These are phyloP conservation scores for Ichthyophthirius multifiliis DNA, from an alignment of 169 alveolate genomes.

Conservation along the genomic window DNA sequence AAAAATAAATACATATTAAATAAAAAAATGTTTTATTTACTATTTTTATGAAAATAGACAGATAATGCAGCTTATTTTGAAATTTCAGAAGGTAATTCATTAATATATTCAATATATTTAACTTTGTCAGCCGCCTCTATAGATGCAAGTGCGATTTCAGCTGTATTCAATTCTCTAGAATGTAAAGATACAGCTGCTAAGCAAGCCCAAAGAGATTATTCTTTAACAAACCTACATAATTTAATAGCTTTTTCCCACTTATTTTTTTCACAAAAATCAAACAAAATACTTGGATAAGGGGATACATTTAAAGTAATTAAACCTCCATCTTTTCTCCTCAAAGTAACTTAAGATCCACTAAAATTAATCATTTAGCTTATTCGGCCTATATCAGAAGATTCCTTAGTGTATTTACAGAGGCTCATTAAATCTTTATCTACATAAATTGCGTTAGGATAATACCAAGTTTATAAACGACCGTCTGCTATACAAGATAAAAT, in stretches of 20 bases:
- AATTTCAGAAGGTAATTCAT: constrained; percentile 67
- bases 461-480: constrained; percentile 78
- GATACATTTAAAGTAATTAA: constrained; percentile 66
- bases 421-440: constrained; percentile 75
- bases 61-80: constrained; percentile 71
- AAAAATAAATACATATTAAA: background rate
- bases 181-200: constrained; percentile 80
- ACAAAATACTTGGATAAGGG: constrained; percentile 81
- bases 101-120: constrained; percentile 71
- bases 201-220: constrained; percentile 83
- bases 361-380: constrained; percentile 69
- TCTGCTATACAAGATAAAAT: constrained; percentile 84
- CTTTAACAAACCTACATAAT: constrained; percentile 85
- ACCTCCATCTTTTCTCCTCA: constrained; percentile 82
- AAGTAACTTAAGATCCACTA: constrained; percentile 62
- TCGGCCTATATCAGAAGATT: constrained; percentile 70
- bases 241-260: constrained; percentile 84
- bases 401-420: constrained; percentile 63
- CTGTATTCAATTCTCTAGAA: constrained; percentile 83
- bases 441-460: constrained; percentile 85
- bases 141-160: constrained; percentile 88
- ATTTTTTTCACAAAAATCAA: constrained; percentile 73
- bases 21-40: background rate
- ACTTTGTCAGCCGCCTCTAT: constrained; percentile 88
- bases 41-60: constrained; percentile 49